Conservation (phyloP, 768 basidiomycete species). For the Guyanaporus albipodus region DNA sequence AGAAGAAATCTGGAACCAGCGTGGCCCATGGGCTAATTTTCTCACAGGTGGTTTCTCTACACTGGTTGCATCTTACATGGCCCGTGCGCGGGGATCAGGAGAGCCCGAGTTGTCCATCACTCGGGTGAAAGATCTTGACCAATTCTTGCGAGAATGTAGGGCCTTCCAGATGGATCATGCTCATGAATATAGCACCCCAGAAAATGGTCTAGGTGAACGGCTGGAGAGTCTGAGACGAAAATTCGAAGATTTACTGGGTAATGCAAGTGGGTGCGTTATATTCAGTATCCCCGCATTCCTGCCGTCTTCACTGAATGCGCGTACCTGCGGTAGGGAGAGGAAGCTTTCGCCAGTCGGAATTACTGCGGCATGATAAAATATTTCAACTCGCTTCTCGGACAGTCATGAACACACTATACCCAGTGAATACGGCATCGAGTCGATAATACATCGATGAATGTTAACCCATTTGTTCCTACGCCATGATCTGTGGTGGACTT, state of each 20-base stretch:
- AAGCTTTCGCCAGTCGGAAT: slow-evolving; percentile 18
- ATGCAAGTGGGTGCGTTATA: slow-evolving; percentile 20
- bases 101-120: slow-evolving; percentile 62
- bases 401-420: too few relatives aligned
- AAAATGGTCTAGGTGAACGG: slow-evolving; percentile 8
- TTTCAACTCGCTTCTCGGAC: too few relatives aligned
- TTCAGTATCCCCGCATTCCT: background rate
- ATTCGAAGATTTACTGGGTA: slow-evolving; percentile 32
- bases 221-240: slow-evolving; percentile 16
- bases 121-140: slow-evolving; percentile 57
- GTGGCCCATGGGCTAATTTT: background rate
- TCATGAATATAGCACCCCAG: slow-evolving; percentile 23
- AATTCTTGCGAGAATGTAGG: slow-evolving; percentile 59
- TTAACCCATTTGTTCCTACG: too few relatives aligned
- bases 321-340: slow-evolving; percentile 18
- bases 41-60: slow-evolving; percentile 59
- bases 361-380: too few relatives aligned
- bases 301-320: background rate
- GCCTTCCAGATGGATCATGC: slow-evolving; percentile 60
- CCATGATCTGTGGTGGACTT: too few relatives aligned
- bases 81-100: slow-evolving; percentile 61
- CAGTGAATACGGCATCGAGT: too few relatives aligned
- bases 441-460: too few relatives aligned
- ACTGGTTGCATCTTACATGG: slow-evolving; percentile 67
- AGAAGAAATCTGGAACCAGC: background rate